Evolutionary conservation across 2,329 filamentous ascomycete species (phyloP), one percentile per base, ranked within the genome.

Genomic region (Ophiostoma tasmaniense): DNA sequence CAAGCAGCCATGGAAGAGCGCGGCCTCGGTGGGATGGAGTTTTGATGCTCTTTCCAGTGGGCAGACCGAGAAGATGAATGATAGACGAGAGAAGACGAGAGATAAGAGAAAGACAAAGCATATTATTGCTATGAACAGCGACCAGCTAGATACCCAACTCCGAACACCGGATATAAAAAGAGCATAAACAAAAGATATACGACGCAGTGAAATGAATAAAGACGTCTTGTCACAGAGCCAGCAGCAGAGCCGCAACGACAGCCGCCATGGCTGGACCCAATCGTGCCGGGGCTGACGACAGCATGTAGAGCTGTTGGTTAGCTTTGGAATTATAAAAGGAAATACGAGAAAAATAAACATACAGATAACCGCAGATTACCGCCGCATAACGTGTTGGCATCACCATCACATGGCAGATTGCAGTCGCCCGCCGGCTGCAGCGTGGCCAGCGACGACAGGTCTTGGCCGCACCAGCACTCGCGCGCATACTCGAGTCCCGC

Each of bases 401-500:
- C 82, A 1, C 85, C 86, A 64, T 83, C 80, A 72, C 87, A 89
- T 0, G 83, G 76, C 39, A 82, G 79, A 69, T 82, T 76, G 76
- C 86, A 89, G 2, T 77, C 76, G 22, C 72, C 73, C 28, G 87
- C 84, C 37, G 79, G 73, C 11, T 86, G 75, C 71, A 80, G 80
- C 11, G 74, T 75, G 20, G 83, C 80, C 30, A 85, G 79, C 10
- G 77, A 75, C 10, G 80, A 81, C n/a, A 88, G 73, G 64, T 78
- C 77, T 22, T 81, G 78, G 28, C 83, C 80, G 75, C 87, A 89
- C 81, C 84, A 88, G 80, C 86, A 89, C 77, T 88, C 85, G 68
- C 84, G 85, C 59, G 42, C 42, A 67, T 37, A 87, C 77, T 87
- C 84, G 55, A 87, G 74, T 2, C 85, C 85, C 2, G 84, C 85